phyloP scores from a whole-genome alignment of 1,284 basidiomycete species.

The Trichosporon asahii region DNA sequence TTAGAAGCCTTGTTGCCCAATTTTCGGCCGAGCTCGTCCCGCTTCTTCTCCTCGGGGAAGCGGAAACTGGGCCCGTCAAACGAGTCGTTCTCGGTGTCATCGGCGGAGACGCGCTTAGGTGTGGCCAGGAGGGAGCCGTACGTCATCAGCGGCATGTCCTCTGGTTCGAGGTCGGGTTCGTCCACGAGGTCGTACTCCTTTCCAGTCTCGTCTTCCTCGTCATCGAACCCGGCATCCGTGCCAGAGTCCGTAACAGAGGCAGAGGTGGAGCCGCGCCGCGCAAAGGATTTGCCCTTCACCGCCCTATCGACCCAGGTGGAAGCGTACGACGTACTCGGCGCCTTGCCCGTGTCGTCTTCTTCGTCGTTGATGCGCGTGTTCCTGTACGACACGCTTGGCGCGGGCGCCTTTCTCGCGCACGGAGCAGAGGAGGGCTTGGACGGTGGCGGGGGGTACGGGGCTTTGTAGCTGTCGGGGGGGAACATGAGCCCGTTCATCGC shows the following conservation, averaged over 20 bases:
- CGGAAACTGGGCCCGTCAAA: conserved; percentile 61
- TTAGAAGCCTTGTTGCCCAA: conserved; percentile 61
- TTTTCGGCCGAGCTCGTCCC: conserved; percentile 73
- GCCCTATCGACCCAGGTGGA: conserved; percentile 67
- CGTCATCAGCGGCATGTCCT: conserved; percentile 83
- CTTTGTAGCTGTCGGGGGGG: conserved; percentile 76
- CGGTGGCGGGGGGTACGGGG: conserved; percentile 60
- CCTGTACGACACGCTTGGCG: conserved; percentile 67
- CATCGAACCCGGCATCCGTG: background rate
- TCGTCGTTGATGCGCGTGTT: conserved; percentile 76
- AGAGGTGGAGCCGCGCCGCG: background rate
- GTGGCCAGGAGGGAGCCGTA: conserved; percentile 86
- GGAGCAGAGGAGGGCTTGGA: background rate
- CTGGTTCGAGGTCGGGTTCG: conserved; percentile 59
- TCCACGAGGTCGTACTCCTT: background rate
- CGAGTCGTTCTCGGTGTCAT: conserved; percentile 60
- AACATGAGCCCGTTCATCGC: conserved; percentile 80
- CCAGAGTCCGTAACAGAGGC: background rate
- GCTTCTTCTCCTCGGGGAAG: conserved; percentile 63
- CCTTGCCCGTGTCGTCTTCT: conserved; percentile 32
- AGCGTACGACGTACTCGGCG: conserved; percentile 62
- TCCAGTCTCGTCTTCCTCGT: background rate
- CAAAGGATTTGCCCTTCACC: background rate
- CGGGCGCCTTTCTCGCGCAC: conserved; percentile 42
- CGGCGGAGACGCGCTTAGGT: conserved; percentile 60